Percentiles rank a stretch among this genome's conserved stretches.
Conservation (phyloP, 1,139 yeast species). For the Sugiyamaella grinbergsii region DNA sequence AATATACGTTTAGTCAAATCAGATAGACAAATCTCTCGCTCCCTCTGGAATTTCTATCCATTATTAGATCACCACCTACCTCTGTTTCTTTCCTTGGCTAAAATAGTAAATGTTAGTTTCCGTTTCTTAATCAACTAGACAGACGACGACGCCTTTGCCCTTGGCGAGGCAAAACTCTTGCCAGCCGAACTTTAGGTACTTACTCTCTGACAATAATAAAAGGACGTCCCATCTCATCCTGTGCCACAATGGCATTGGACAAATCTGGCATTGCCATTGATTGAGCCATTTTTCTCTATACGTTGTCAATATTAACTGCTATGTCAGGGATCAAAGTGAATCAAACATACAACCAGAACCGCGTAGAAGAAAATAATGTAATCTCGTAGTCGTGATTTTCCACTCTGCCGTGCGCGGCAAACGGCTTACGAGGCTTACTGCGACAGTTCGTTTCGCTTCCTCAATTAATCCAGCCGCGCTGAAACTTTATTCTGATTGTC, state of each 20-base stretch:
- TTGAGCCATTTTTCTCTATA: constrained; percentile 25
- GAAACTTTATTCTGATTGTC: background rate
- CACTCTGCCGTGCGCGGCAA: constrained; percentile 5
- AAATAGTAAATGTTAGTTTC: constrained; percentile 6
- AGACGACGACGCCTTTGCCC: background rate
- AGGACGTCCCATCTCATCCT: constrained; percentile 99
- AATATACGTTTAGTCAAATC: background rate
- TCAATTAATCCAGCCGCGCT: background rate
- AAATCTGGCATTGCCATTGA: constrained; percentile 83
- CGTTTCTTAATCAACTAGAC: background rate
- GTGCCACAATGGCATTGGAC: constrained; percentile 97
- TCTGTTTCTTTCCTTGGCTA: constrained; percentile 83
- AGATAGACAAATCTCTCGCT: too few relatives aligned
- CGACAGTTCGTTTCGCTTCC: background rate
- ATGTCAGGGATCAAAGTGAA: constrained; percentile 1
- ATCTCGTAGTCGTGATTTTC: constrained; percentile 1
- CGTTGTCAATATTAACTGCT: background rate
- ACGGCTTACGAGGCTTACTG: background rate
- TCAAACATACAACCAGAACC: constrained; percentile 11
- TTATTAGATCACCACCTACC: constrained; percentile 27
- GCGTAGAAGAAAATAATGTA: constrained; percentile 16
- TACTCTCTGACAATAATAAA: constrained; percentile 90
- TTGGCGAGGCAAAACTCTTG: too few relatives aligned
- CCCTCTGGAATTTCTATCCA: too few relatives aligned
- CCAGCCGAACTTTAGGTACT: constrained; percentile 26